These are phyloP conservation scores for Beverwykella pulmonaria DNA, from an alignment of 495 filamentous ascomycete species.

Conservation along the genomic window DNA sequence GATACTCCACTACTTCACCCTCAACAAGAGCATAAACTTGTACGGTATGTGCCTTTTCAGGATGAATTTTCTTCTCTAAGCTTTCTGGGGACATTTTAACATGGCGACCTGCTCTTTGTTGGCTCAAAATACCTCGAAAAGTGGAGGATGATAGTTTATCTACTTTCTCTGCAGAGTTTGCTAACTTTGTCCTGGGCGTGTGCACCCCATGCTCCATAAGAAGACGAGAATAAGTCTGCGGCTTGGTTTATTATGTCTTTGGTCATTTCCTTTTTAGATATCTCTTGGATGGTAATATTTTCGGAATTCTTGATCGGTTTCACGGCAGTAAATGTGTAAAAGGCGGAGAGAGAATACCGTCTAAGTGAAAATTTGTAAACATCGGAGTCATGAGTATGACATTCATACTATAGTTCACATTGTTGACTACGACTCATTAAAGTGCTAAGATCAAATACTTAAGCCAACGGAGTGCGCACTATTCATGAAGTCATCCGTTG, in stretches of 20 bases:
- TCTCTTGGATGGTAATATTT: background rate
- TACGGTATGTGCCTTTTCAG: background rate
- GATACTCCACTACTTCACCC: too few relatives aligned
- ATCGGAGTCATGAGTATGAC: too few relatives aligned
- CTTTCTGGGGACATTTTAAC: background rate
- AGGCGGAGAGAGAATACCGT: too few relatives aligned
- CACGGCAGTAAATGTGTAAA: too few relatives aligned
- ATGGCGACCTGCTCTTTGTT: too few relatives aligned
- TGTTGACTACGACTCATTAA: too few relatives aligned
- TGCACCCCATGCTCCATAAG: background rate
- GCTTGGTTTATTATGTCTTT: background rate
- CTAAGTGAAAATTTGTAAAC: too few relatives aligned
- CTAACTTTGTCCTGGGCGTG: background rate
- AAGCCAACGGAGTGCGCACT: too few relatives aligned
- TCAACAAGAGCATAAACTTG: background rate
- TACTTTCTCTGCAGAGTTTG: background rate
- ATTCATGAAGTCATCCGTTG: too few relatives aligned
- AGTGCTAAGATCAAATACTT: too few relatives aligned
- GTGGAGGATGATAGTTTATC: background rate
- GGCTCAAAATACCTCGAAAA: background rate
- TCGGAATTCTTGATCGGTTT: background rate
- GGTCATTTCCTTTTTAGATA: background rate
- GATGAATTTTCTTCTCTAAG: background rate
- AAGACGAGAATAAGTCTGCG: background rate
- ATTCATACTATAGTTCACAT: too few relatives aligned